These are phyloP conservation scores for Pinus albicaulis DNA, from an alignment of 75 land plant genomes.

Conservation along the genomic window DNA sequence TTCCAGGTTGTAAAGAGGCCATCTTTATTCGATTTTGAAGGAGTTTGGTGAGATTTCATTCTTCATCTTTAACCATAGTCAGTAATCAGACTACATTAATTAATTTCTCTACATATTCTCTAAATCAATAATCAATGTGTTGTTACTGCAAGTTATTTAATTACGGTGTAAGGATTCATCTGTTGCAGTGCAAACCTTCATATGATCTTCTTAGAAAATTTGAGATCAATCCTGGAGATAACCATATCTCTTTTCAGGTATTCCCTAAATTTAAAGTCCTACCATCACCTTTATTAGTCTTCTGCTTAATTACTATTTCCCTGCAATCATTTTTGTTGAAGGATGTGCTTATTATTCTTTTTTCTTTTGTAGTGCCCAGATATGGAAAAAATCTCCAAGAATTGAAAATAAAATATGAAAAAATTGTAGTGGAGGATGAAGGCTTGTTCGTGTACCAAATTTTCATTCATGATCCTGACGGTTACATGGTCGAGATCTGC, in stretches of 20 bases:
- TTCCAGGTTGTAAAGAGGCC: constrained; percentile 38
- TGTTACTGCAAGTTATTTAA: constrained; percentile 49
- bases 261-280: constrained; percentile 6
- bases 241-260: constrained; percentile 85
- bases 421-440: constrained; percentile 18
- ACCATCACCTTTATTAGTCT: constrained; percentile 11
- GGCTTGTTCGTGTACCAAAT: constrained; percentile 32
- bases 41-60: constrained; percentile 40
- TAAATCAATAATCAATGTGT: constrained; percentile 1
- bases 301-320: constrained; percentile 32
- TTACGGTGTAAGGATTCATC: constrained; percentile 73
- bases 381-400: constrained; percentile 19
- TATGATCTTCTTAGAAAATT: constrained; percentile 24
- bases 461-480: constrained; percentile 55
- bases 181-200: constrained; percentile 43
- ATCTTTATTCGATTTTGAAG: constrained; percentile 41
- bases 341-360: not conserved
- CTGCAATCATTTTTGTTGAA: too few species aligned
- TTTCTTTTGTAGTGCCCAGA: constrained; percentile 22
- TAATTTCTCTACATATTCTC: too few species aligned
- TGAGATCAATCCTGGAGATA: constrained; percentile 76
- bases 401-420: constrained; percentile 23
- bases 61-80: not conserved
- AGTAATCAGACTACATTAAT: too few species aligned
- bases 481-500: constrained; percentile 72